These are phyloP conservation scores for Coemansia aciculifera DNA, from an alignment of 192 early-diverging fungal genomes.

Conservation along the genomic window DNA sequence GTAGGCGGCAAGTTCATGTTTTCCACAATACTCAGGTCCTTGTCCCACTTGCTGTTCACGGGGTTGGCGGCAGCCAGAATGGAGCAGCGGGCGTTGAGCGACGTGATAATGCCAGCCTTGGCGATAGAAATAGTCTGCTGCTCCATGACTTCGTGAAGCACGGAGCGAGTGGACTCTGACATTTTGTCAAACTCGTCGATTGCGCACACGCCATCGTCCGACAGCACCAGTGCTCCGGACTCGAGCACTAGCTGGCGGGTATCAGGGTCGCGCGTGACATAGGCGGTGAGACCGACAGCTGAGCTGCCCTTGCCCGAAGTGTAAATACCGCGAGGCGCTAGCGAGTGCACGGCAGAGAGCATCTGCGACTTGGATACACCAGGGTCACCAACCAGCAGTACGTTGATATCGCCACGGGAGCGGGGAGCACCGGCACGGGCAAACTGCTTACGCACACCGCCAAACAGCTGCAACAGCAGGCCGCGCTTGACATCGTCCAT, in stretches of 20 bases:
- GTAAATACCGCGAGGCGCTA: constrained; percentile 93
- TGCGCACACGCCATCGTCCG: constrained; percentile 97
- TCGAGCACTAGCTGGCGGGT: constrained; percentile 96
- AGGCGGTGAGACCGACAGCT: constrained; percentile 94
- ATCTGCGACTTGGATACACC: constrained; percentile 98
- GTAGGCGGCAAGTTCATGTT: constrained; percentile 98
- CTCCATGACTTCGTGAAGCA: constrained; percentile 99
- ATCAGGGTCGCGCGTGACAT: constrained; percentile 87
- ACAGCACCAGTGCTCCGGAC: constrained; percentile 94
- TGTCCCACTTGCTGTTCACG: constrained; percentile 90
- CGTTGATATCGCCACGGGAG: constrained; percentile 95
- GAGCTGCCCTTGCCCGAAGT: constrained; percentile 95
- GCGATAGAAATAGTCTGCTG: constrained; percentile 98
- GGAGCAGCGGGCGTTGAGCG: constrained; percentile 90
- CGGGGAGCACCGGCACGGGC: constrained; percentile 91
- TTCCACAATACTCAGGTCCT: constrained; percentile 78
- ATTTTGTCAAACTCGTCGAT: constrained; percentile 99
- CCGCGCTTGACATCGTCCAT: constrained; percentile 90
- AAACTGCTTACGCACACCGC: constrained; percentile 75
- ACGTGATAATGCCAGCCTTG: constrained; percentile 98
- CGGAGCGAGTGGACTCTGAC: constrained; percentile 92
- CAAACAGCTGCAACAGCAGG: constrained; percentile 73
- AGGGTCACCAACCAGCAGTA: constrained; percentile 98
- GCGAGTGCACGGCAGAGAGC: constrained; percentile 87
- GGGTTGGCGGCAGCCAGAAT: constrained; percentile 98